phyloP scores from a whole-genome alignment of 192 early-diverging fungal species.

The Linnemannia hyalina region DNA sequence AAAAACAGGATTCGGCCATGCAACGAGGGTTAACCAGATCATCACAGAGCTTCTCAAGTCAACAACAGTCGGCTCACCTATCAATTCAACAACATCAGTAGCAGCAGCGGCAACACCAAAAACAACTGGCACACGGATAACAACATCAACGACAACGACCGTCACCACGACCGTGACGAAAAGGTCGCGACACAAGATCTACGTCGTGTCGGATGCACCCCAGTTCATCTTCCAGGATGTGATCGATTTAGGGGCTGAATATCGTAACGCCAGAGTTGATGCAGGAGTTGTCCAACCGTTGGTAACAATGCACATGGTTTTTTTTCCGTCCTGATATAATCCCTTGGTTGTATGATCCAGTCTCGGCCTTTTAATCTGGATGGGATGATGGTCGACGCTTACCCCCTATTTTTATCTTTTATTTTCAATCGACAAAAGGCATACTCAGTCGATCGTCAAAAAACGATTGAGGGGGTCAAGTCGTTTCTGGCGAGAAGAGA shows the following conservation, averaged over 20 bases:
- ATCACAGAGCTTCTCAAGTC: conserved; percentile 61
- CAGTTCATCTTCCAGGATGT: conserved; percentile 70
- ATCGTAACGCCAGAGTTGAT: conserved; percentile 70
- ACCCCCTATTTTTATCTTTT: neutral
- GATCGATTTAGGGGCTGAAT: conserved; percentile 62
- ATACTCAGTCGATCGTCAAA: conserved; percentile 68
- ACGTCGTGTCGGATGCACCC: conserved; percentile 69
- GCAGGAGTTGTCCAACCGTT: conserved; percentile 72
- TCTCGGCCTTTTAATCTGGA: neutral
- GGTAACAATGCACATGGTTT: conserved; percentile 6
- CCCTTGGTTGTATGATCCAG: neutral
- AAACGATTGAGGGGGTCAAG: conserved; percentile 65
- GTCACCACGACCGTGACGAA: neutral
- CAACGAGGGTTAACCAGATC: conserved; percentile 69
- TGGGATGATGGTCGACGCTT: neutral
- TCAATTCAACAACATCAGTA: neutral
- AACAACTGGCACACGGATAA: neutral
- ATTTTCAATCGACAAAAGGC: conserved; percentile 32
- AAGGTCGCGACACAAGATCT: conserved; percentile 58
- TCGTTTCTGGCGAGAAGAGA: conserved; percentile 59
- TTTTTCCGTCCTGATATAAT: neutral
- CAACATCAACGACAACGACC: neutral
- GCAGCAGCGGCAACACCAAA: neutral
- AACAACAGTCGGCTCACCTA: neutral
- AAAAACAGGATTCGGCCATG: conserved; percentile 70